Base-by-base conservation (phyloP, 2,329 filamentous ascomycete species). In the Exophiala phaeomuriformis region DNA sequence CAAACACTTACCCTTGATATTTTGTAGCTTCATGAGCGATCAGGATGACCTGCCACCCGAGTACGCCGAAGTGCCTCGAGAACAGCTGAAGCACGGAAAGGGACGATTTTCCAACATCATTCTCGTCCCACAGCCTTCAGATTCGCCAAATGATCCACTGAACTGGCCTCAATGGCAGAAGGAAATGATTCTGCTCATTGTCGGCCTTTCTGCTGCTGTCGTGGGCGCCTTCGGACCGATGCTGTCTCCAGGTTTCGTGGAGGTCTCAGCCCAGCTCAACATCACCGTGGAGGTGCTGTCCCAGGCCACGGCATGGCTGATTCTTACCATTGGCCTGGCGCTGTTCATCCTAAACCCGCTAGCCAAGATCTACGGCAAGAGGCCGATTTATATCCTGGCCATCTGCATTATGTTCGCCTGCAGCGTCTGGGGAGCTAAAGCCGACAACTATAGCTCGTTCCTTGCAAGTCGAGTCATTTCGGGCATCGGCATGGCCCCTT, bases 221-320 rank as follows among this genome's bases (percentile, higher is more conserved):
- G 73, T 77, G 2, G 75, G 75, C 33, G 75, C 75, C 1, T 78
- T 75, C 55, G 75, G 75, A 1, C 75, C 75, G 0, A 77, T 78
- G 75, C 70, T 77, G 3, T 72, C 70, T 1, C 75, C 75, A 2
- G 75, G 75, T 2, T 77, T 78, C 53, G 70, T 76, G 27, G 65
- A 71, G 35, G 72, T 79, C 37, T 67, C 75, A 0, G 56, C 49
- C 5, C 37, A 58, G 45, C 53, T 58, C 33, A 41, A 55, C 41
- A 58, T 58, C 44, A 53, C 64, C 1, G 65, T 61, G 30, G 49
- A 57, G 9, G 36, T 52, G 6, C n/a, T 59, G 28, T 52, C 59
- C 8, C 53, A 56, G 37, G 41, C 54, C 12, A 55, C 59, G 4
- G 56, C 53, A 5, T 61, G 53, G 51, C 37, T 56, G 10, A 58